A percentile compares a stretch with the other conserved stretches of the same genome.
Evolutionary conservation across 2,329 filamentous ascomycete genomes (phyloP).

Genomic region (Scedosporium dehoogii): DNA sequence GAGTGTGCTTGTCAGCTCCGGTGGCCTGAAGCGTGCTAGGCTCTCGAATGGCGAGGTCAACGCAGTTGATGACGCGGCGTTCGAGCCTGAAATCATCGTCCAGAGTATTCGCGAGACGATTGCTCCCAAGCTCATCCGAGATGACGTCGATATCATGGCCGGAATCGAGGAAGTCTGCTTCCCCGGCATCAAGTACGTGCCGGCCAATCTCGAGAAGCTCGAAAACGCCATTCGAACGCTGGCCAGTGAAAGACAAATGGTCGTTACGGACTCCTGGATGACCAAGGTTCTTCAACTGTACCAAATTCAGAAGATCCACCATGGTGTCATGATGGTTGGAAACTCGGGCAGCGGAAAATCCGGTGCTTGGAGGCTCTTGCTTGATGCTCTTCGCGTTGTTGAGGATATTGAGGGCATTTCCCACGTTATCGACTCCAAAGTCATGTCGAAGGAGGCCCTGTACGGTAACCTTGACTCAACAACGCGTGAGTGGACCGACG

Average conservation of each 20-base stretch:
- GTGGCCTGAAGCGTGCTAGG: conserved; percentile 82
- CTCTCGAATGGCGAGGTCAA: conserved; percentile 40
- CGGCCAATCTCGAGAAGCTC: conserved; percentile 72
- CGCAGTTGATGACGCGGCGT: conserved; percentile 27
- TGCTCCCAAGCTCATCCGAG: conserved; percentile 88
- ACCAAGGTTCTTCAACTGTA: conserved; percentile 94
- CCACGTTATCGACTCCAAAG: conserved; percentile 97
- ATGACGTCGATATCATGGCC: conserved; percentile 82
- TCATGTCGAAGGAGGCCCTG: conserved; percentile 97
- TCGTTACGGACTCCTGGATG: conserved; percentile 93
- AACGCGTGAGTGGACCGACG: conserved; percentile 97
- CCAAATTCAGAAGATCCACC: conserved; percentile 95
- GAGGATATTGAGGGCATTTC: conserved; percentile 89
- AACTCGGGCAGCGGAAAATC: conserved; percentile 97
- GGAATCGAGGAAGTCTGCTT: conserved; percentile 78
- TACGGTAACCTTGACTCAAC: conserved; percentile 95
- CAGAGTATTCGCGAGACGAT: conserved; percentile 98
- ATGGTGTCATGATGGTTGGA: conserved; percentile 99
- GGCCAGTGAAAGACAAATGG: conserved; percentile 74
- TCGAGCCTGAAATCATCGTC: conserved; percentile 95
- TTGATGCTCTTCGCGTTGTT: conserved; percentile 83
- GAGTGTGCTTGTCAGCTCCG: conserved; percentile 96
- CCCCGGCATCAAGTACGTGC: conserved; percentile 85
- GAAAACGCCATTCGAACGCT: conserved; percentile 73
- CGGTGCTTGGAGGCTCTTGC: conserved; percentile 81